Evolutionary conservation across 768 basidiomycete genomes (phyloP).

Genomic region (Pleurotus tuber-regium): DNA sequence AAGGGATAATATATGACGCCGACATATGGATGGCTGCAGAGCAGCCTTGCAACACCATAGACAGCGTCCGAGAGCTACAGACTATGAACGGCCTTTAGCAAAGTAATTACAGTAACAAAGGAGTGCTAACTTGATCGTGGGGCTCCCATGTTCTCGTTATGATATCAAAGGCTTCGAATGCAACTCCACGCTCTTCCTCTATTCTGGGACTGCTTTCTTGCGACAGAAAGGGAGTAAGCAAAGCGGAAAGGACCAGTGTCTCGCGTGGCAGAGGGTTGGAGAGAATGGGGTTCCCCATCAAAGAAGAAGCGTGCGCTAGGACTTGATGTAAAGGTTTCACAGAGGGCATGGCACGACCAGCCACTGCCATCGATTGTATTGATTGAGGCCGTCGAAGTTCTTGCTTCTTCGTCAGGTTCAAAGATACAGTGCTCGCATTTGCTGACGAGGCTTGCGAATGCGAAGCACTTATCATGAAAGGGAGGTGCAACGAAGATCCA

Average conservation of each 20-base stretch:
- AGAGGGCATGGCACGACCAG: slow-evolving; percentile 30
- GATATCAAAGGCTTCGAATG: slow-evolving; percentile 62
- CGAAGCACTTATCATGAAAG: slow-evolving; percentile 40
- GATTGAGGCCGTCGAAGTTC: slow-evolving; percentile 46
- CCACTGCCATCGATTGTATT: slow-evolving; percentile 28
- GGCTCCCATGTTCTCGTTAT: slow-evolving; percentile 55
- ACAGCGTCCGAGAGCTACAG: slow-evolving; percentile 54
- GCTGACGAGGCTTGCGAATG: slow-evolving; percentile 23
- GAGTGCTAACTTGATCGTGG: slow-evolving; percentile 47
- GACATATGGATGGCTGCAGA: slow-evolving; percentile 44
- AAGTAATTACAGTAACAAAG: not conserved
- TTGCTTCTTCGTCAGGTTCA: slow-evolving; percentile 23
- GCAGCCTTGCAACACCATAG: slow-evolving; percentile 73
- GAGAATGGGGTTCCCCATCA: slow-evolving; percentile 21
- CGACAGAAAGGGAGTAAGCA: slow-evolving; percentile 55
- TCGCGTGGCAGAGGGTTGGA: slow-evolving; percentile 52
- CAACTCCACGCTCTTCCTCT: slow-evolving; percentile 53
- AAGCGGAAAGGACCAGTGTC: slow-evolving; percentile 51
- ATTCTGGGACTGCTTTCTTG: slow-evolving; percentile 28
- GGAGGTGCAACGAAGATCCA: slow-evolving; percentile 37
- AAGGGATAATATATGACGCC: slow-evolving; percentile 35
- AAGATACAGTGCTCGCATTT: slow-evolving; percentile 14
- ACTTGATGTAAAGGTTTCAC: slow-evolving; percentile 43
- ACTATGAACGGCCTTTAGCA: slow-evolving; percentile 18
- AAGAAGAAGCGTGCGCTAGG: slow-evolving; percentile 40